phyloP scores from a whole-genome alignment of 495 filamentous ascomycete genomes.

The Talaromyces proteolyticus region DNA sequence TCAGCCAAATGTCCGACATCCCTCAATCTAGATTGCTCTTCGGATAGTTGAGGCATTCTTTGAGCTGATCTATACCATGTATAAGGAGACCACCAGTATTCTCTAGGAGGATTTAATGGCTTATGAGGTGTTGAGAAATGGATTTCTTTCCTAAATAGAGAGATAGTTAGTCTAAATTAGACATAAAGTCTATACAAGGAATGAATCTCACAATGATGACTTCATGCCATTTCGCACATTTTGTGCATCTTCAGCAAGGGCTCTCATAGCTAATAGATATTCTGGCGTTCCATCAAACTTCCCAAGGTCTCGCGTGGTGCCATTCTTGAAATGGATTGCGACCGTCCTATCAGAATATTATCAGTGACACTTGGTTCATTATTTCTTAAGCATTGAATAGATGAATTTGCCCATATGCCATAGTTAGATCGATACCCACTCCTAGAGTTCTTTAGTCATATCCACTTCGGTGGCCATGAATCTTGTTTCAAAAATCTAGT shows the following conservation, averaged over 20 bases:
- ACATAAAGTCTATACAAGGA: not conserved
- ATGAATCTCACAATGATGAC: slow-evolving; percentile 1
- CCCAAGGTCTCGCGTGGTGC: slow-evolving; percentile 3
- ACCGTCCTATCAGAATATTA: not conserved
- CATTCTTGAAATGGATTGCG: slow-evolving; percentile 4
- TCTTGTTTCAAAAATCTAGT: not conserved
- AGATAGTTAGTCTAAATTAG: not conserved
- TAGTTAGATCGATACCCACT: slow-evolving; percentile 2
- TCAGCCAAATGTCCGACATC: not conserved
- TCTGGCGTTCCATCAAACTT: slow-evolving; percentile 3
- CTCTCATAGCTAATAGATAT: slow-evolving; percentile 6
- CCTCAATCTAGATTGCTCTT: not conserved
- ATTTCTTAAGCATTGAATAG: not conserved
- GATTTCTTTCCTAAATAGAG: slow-evolving; percentile 3
- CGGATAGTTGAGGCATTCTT: not conserved
- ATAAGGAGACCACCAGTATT: slow-evolving; percentile 1
- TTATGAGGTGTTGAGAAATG: not conserved
- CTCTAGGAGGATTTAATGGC: not conserved
- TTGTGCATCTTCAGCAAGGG: slow-evolving; percentile 3
- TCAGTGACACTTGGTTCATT: not conserved
- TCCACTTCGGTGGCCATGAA: not conserved
- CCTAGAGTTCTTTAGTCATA: not conserved
- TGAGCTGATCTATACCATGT: not conserved
- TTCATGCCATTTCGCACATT: slow-evolving; percentile 1
- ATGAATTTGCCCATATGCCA: slow-evolving; percentile 4